Evolutionary conservation across 495 filamentous ascomycete species (phyloP), one percentile per base, ranked within the genome.

Genomic region (Hapsidospora chrysogenum): DNA sequence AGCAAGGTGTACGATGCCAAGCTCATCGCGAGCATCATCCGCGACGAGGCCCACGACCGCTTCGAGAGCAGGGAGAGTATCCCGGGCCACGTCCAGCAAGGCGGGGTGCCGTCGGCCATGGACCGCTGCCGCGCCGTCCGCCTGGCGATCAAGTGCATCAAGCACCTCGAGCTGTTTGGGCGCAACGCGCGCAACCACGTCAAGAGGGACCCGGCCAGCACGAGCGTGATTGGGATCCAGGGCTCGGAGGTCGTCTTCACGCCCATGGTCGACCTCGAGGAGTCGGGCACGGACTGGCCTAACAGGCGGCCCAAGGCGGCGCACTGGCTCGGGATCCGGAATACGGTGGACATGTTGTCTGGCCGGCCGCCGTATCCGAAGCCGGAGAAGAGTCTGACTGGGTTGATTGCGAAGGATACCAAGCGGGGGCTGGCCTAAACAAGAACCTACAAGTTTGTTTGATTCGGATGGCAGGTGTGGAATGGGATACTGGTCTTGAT

Each of bases 1-100:
- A 87, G 80, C 34, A 72, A 70, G 45, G 85, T 84, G 6, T 96
- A 94, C 66, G 80, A 74, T 17, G 92, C 92, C 0, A 82, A 87
- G 50, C 67, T 96, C 26, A 83, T 99, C 42, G 85, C 87, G 28
- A 77, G 87, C 47, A 95, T 96, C 60, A 93, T 99, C 57, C 76
- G 78, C 30, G 84, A 93, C 41, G 92, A 96, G 56, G 80, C 89
- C 8, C 76, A 80, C 43, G 85, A 85, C 33, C 71, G 84, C 1
- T 99, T 96, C 43, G 92, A 99, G 50, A 80, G 81, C n/a, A 76
- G 86, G 33, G 78, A 83, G 47, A 85, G 83, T 26, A 27, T 96
- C 25, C 92, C 92, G 0, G 92, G 92, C 15, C 89, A 97, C 56
- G 89, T 95, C 45, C 89, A 95, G 54, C 86, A 97, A 57, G 89